These are phyloP conservation scores for Arbutus unedo DNA, from an alignment of 148 eudicot genomes.

Conservation along the genomic window DNA sequence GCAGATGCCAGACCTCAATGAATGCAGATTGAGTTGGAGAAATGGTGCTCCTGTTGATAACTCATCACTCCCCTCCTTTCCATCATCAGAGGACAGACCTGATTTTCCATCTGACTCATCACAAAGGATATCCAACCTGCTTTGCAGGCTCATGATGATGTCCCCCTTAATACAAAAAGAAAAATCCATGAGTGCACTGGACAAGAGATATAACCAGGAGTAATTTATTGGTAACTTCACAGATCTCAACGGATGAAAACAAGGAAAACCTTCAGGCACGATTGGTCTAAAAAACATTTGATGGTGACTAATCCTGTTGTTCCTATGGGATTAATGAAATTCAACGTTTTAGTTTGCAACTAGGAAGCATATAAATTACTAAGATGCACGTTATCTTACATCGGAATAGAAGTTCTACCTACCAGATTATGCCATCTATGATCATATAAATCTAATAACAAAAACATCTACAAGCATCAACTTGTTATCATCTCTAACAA, in stretches of 20 bases:
- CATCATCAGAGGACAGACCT: conserved; percentile 30
- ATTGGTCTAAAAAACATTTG: background rate
- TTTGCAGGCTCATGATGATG: conserved; percentile 63
- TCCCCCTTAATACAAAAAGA: conserved; percentile 57
- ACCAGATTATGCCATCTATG: background rate
- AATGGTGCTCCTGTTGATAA: conserved; percentile 29
- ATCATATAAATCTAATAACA: background rate
- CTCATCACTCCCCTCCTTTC: conserved; percentile 31
- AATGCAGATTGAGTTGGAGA: conserved; percentile 42
- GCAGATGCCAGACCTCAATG: conserved; percentile 52
- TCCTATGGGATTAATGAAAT: background rate
- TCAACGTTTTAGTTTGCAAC: background rate
- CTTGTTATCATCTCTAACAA: background rate
- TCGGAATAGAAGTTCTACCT: background rate
- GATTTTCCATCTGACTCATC: conserved; percentile 71
- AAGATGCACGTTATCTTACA: background rate
- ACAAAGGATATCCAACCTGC: conserved; percentile 74
- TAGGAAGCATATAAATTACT: background rate
- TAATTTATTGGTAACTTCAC: background rate
- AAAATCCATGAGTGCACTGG: conserved; percentile 6
- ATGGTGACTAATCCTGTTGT: background rate
- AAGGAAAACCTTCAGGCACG: background rate
- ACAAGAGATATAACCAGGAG: background rate
- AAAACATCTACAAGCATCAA: background rate
- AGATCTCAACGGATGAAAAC: background rate